These are phyloP conservation scores for Bipolaris cookei DNA, from an alignment of 2,329 filamentous ascomycete genomes.

Conservation along the genomic window DNA sequence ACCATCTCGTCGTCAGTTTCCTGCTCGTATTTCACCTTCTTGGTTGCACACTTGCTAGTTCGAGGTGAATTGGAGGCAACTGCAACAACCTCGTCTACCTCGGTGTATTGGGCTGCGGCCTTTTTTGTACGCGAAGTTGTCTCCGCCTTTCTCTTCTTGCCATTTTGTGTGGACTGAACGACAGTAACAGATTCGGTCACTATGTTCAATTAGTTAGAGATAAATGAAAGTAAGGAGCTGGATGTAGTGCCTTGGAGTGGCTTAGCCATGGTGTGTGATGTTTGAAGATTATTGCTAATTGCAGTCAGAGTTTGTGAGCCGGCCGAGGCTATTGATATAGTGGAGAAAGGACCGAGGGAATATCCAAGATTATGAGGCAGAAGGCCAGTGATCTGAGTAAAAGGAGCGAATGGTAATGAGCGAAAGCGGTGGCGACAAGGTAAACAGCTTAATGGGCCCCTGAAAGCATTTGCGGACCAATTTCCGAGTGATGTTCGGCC, in stretches of 20 bases:
- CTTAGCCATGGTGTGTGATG: constrained; percentile 26
- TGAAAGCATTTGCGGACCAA: neutral
- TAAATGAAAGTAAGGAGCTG: constrained; percentile 34
- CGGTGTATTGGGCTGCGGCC: constrained; percentile 6
- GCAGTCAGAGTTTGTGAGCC: neutral
- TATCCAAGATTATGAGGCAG: neutral
- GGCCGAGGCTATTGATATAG: neutral
- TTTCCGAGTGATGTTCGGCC: neutral
- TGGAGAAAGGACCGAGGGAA: constrained; percentile 7
- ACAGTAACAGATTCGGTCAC: constrained; percentile 9
- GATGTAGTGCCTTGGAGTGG: constrained; percentile 8
- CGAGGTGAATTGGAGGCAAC: constrained; percentile 15
- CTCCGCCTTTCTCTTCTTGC: constrained; percentile 41
- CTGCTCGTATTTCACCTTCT: constrained; percentile 30
- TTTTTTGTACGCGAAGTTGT: constrained; percentile 23
- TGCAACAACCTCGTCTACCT: constrained; percentile 8
- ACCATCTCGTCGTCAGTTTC: constrained; percentile 19
- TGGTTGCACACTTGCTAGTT: constrained; percentile 21
- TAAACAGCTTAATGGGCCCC: neutral
- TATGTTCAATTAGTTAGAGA: constrained; percentile 20
- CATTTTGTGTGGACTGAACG: constrained; percentile 12
- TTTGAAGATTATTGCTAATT: neutral
- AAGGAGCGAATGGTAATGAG: neutral
- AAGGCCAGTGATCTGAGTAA: neutral
- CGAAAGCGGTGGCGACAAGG: constrained; percentile 14